Evolutionary conservation across 352 stramenopile genomes (phyloP), one percentile per base, ranked within the genome.

Genomic region (Phytophthora agathidicida): DNA sequence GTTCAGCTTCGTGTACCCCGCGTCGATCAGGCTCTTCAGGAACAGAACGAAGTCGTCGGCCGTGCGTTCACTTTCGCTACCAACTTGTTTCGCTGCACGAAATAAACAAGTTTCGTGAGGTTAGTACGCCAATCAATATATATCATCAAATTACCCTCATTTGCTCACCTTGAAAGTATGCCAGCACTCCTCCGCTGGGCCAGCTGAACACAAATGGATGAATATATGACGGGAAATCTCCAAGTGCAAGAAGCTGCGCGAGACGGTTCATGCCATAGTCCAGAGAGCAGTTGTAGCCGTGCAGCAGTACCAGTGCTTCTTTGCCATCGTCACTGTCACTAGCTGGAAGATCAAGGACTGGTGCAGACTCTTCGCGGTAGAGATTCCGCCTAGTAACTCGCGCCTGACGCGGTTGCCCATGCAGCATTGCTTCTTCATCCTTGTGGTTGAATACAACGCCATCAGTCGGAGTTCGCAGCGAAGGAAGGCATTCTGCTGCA

Each of bases 201-300:
- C 82, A 92, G 43, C 80, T 89, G 32, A 92, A 92, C 2, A 92
- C 67, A 39, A 82, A 89, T 23, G 82, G 82, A 27, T 92, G 82
- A 49, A 92, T 84, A 17, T 68, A 68, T 0, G 75, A 69, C 0
- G 82, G 82, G 33, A 92, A 92, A 26, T 89, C 76, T 3, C 80
- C 82, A 5, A 88, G 70, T 0, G 82, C 68, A 6, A 92, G 41
- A 10, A 92, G 64, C 56, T 92, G 82, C 0, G 67, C 82, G 1
- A 88, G 55, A 3, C 77, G 69, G 19, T 79, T 78, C 49, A 92
- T 76, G 8, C 66, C 71, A 43, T 92, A 88, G 28, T 92, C 68
- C 16, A 92, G 57, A 26, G 82, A 80, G 39, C 77, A 88, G 45
- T 89, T 88, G 67, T 89, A 88, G 7, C 82, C 80, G 26, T 89